These are phyloP conservation scores for Kodamaea kaohsiungensis DNA, from an alignment of 805 yeast species.

Conservation along the genomic window DNA sequence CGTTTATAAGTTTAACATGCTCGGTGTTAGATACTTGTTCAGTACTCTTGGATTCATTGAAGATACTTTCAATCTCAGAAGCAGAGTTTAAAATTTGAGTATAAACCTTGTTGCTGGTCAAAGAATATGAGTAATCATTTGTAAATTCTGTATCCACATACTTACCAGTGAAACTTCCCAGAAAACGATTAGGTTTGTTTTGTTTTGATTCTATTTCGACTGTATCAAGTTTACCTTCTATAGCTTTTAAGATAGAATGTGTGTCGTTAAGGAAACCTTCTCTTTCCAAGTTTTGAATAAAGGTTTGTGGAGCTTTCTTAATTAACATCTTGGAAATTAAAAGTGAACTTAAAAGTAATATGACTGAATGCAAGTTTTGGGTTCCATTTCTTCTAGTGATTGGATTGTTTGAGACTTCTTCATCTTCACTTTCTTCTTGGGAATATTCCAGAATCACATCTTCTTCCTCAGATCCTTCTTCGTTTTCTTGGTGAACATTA, in stretches of 20 bases:
- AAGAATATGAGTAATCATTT: constrained; percentile 24
- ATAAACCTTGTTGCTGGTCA: constrained; percentile 18
- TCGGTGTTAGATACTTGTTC: constrained; percentile 13
- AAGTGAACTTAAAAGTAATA: constrained; percentile 53
- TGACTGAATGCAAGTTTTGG: constrained; percentile 30
- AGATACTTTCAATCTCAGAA: constrained; percentile 28
- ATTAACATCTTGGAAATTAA: constrained; percentile 48
- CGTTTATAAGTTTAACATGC: constrained; percentile 19
- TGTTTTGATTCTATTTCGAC: background rate
- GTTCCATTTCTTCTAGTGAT: background rate
- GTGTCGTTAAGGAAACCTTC: constrained; percentile 72
- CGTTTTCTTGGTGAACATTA: background rate
- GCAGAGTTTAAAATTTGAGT: constrained; percentile 17
- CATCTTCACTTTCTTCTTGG: constrained; percentile 1
- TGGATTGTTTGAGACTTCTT: background rate
- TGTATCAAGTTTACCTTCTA: constrained; percentile 12
- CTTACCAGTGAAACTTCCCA: constrained; percentile 22
- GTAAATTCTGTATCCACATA: constrained; percentile 33
- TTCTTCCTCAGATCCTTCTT: background rate
- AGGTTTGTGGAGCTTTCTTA: constrained; percentile 43
- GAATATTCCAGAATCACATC: constrained; percentile 4
- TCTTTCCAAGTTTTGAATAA: constrained; percentile 54
- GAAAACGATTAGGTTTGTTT: constrained; percentile 9
- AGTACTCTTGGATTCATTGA: constrained; percentile 21
- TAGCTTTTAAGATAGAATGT: constrained; percentile 28